Percentiles rank a stretch among this genome's conserved stretches.
Conservation (phyloP, 306 rosid species). For the Cucumis sativus region DNA sequence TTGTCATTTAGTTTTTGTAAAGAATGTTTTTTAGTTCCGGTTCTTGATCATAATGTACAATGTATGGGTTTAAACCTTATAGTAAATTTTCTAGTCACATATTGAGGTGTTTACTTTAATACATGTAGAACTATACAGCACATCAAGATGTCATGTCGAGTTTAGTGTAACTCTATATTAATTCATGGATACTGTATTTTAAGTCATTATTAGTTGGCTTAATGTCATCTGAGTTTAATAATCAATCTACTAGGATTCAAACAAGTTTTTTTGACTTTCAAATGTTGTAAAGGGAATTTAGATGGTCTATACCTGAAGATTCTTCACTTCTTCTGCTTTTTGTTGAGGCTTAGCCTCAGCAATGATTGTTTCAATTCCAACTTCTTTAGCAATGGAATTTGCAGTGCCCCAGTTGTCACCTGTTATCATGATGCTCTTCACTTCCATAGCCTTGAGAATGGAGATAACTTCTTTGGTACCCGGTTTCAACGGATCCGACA, state of each 20-base stretch:
- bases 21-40: neutral
- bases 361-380: constrained; percentile 52
- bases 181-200: too few relatives aligned
- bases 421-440: constrained; percentile 64
- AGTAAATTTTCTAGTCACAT: too few relatives aligned
- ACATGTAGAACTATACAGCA: neutral
- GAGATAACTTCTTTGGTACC: constrained; percentile 50
- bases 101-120: too few relatives aligned
- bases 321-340: constrained; percentile 57
- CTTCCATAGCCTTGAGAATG: constrained; percentile 64
- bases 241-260: too few relatives aligned
- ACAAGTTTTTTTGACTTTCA: too few relatives aligned
- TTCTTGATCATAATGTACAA: neutral
- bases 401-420: constrained; percentile 96
- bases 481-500: constrained; percentile 75
- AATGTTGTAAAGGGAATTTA: too few relatives aligned
- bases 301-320: constrained; percentile 37
- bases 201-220: too few relatives aligned
- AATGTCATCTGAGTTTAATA: too few relatives aligned
- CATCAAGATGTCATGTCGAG: neutral
- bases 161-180: neutral
- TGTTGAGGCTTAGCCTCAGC: constrained; percentile 72
- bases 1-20: neutral
- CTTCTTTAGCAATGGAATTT: constrained; percentile 65
- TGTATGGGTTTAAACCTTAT: neutral